phyloP scores from a whole-genome alignment of 2,329 filamentous ascomycete genomes.

The Chrysoporthe puriensis region DNA sequence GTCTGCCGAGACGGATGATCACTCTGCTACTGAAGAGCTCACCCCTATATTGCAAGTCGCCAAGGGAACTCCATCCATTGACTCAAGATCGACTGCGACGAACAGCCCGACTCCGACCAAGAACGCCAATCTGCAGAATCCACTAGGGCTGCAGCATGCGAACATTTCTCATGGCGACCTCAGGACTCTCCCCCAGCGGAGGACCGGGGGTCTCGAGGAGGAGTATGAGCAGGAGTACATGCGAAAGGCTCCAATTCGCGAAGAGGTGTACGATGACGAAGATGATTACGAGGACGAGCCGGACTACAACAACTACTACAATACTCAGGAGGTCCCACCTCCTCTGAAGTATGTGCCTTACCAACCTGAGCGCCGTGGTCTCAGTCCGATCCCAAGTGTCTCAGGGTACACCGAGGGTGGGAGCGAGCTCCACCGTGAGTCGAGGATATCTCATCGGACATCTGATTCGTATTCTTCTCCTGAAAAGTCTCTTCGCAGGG shows the following conservation, averaged over 20 bases:
- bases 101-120: slow-evolving; percentile 65
- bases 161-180: slow-evolving; percentile 65
- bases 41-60: slow-evolving; percentile 67
- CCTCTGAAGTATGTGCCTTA: slow-evolving; percentile 70
- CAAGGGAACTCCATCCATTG: slow-evolving; percentile 62
- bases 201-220: slow-evolving; percentile 45
- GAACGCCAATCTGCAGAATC: slow-evolving; percentile 56
- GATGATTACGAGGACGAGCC: slow-evolving; percentile 50
- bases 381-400: slow-evolving; percentile 91
- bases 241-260: slow-evolving; percentile 43
- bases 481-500: slow-evolving; percentile 56
- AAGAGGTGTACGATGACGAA: slow-evolving; percentile 44
- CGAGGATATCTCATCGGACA: slow-evolving; percentile 52
- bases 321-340: slow-evolving; percentile 65
- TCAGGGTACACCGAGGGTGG: slow-evolving; percentile 80
- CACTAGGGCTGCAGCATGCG: slow-evolving; percentile 68
- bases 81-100: slow-evolving; percentile 42
- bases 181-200: slow-evolving; percentile 55
- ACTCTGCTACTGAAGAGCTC: slow-evolving; percentile 67
- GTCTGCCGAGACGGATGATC: slow-evolving; percentile 76
- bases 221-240: slow-evolving; percentile 54
- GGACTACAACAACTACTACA: slow-evolving; percentile 55
- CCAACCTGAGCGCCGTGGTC: slow-evolving; percentile 68
- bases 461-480: slow-evolving; percentile 66
- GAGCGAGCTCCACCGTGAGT: slow-evolving; percentile 61